phyloP scores from a whole-genome alignment of 2,329 filamentous ascomycete genomes.

The Pseudopithomyces chartarum region DNA sequence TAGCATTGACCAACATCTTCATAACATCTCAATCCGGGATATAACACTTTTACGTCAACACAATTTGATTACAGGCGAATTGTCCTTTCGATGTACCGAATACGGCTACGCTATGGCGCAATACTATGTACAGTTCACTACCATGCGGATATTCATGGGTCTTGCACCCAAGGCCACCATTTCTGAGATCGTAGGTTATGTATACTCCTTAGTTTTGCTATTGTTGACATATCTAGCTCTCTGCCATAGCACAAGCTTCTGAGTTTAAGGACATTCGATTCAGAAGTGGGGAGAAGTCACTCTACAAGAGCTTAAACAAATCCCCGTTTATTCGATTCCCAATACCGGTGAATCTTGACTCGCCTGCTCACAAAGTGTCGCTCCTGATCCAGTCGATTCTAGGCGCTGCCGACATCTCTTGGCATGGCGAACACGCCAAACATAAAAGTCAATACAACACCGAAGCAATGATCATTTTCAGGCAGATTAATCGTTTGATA shows the following conservation, averaged over 20 bases:
- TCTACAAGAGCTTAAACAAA: constrained; percentile 75
- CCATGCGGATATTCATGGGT: constrained; percentile 72
- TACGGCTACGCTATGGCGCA: constrained; percentile 82
- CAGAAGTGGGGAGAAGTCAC: constrained; percentile 68
- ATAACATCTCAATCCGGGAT: constrained; percentile 72
- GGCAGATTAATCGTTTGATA: constrained; percentile 70
- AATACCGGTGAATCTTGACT: constrained; percentile 69
- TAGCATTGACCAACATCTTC: constrained; percentile 67
- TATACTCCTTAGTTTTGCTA: background rate
- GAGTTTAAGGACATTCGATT: constrained; percentile 78
- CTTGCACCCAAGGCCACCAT: constrained; percentile 65
- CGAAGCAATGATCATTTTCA: constrained; percentile 69
- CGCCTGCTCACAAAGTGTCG: constrained; percentile 74
- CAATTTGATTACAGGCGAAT: constrained; percentile 58
- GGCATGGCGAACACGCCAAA: constrained; percentile 60
- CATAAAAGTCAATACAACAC: constrained; percentile 62
- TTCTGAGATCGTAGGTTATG: constrained; percentile 67
- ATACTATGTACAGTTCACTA: constrained; percentile 80
- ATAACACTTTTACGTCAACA: constrained; percentile 67
- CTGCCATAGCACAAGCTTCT: constrained; percentile 66
- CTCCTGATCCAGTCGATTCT: constrained; percentile 78
- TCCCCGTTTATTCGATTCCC: constrained; percentile 71
- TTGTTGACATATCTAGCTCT: constrained; percentile 57
- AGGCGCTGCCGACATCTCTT: constrained; percentile 62
- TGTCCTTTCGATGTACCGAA: constrained; percentile 66